Percentiles rank a stretch among this genome's conserved stretches.
These are phyloP conservation scores for Curvularia spicifera DNA, from an alignment of 2,329 filamentous ascomycete species.

Conservation along the genomic window DNA sequence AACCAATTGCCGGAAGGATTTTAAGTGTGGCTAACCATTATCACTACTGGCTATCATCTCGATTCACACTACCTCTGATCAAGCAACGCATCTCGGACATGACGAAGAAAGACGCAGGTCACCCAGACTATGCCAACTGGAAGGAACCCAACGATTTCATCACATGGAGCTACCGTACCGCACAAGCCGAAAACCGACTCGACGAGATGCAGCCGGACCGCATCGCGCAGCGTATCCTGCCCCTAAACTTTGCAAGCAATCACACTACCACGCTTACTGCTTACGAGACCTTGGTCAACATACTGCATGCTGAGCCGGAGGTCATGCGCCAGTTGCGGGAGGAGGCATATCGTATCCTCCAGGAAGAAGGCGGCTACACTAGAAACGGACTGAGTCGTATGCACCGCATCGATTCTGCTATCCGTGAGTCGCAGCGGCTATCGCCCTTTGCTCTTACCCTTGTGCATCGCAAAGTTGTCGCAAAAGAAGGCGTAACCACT, in stretches of 20 bases:
- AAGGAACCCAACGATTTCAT: slow-evolving; percentile 62
- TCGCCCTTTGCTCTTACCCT: slow-evolving; percentile 58
- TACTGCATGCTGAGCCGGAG: slow-evolving; percentile 25
- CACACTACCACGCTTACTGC: slow-evolving; percentile 64
- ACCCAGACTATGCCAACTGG: slow-evolving; percentile 52
- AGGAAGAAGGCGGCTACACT: slow-evolving; percentile 54
- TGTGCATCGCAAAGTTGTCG: slow-evolving; percentile 57
- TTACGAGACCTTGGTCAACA: slow-evolving; percentile 48
- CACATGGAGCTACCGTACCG: slow-evolving; percentile 63
- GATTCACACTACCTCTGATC: slow-evolving; percentile 57
- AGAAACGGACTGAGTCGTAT: slow-evolving; percentile 55
- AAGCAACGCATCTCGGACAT: slow-evolving; percentile 58
- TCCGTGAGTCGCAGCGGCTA: slow-evolving; percentile 61
- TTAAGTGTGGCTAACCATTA: slow-evolving; percentile 56
- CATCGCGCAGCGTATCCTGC: slow-evolving; percentile 61
- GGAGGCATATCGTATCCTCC: slow-evolving; percentile 50
- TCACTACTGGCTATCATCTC: slow-evolving; percentile 55
- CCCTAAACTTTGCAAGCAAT: slow-evolving; percentile 65
- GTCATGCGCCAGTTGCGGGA: slow-evolving; percentile 48
- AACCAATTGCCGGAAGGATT: slow-evolving; percentile 58
- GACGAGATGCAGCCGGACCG: slow-evolving; percentile 57
- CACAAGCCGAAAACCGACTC: slow-evolving; percentile 52
- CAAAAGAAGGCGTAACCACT: slow-evolving; percentile 77
- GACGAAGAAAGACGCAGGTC: slow-evolving; percentile 50
- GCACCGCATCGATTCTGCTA: slow-evolving; percentile 58